Conservation (phyloP, 495 filamentous ascomycete genomes). For the Lasiosphaeria ovina region DNA sequence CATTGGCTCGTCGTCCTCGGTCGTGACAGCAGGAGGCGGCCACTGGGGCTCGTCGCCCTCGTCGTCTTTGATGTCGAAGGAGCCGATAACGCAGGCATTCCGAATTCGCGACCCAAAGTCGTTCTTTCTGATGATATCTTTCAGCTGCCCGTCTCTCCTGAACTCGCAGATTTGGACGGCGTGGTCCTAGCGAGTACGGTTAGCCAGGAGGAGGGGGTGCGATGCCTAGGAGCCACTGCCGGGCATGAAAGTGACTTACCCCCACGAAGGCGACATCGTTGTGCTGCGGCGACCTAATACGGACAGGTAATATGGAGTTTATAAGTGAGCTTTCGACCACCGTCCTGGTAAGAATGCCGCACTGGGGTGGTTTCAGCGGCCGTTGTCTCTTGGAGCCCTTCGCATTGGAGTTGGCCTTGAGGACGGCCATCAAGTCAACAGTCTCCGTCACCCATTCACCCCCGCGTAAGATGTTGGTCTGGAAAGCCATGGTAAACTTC, state of each 20-base stretch:
- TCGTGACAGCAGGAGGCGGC: conserved; percentile 22
- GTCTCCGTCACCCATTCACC: conserved; percentile 59
- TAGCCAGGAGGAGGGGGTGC: conserved; percentile 15
- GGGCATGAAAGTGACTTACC: conserved; percentile 48
- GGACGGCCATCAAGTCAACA: conserved; percentile 41
- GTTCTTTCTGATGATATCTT: conserved; percentile 66
- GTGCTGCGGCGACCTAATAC: conserved; percentile 61
- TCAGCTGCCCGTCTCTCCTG: conserved; percentile 59
- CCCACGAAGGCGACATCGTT: conserved; percentile 93
- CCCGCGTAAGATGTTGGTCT: conserved; percentile 54
- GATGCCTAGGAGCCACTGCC: background rate
- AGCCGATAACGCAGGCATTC: conserved; percentile 61
- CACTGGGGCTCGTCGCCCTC: conserved; percentile 11
- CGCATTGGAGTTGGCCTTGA: conserved; percentile 32
- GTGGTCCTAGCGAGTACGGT: conserved; percentile 49
- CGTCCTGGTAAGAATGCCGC: conserved; percentile 75
- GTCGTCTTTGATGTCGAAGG: conserved; percentile 26
- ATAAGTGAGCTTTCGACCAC: conserved; percentile 71
- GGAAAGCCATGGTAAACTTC: conserved; percentile 35
- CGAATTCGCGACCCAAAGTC: conserved; percentile 73
- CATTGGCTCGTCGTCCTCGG: conserved; percentile 31
- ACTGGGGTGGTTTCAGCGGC: conserved; percentile 43
- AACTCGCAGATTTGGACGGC: conserved; percentile 71
- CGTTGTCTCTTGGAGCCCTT: conserved; percentile 23
- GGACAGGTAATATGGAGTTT: conserved; percentile 76